Conservation (phyloP, 768 basidiomycete species). For the Pleurotus eryngii region DNA sequence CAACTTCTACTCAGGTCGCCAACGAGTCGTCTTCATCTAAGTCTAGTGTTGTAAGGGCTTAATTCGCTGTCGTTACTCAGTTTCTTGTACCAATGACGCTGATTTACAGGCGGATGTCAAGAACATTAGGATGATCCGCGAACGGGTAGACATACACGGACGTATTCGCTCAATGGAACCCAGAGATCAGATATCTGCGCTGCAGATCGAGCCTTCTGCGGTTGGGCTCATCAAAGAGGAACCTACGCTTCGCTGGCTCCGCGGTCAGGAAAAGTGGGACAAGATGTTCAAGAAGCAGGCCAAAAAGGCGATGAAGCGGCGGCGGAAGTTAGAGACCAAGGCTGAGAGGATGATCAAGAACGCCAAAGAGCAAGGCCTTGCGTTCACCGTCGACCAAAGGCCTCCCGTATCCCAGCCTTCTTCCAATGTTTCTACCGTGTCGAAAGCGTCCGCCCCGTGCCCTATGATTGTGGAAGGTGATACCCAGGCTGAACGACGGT, state of each 20-base stretch:
- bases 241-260: slow-evolving; percentile 63
- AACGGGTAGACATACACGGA: slow-evolving; percentile 67
- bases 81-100: too few species aligned
- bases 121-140: slow-evolving; percentile 56
- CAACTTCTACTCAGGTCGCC: too few species aligned
- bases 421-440: neutral
- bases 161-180: slow-evolving; percentile 62
- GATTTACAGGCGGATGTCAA: slow-evolving; percentile 19
- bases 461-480: slow-evolving; percentile 15
- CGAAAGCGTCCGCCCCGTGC: neutral
- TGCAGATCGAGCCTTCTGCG: slow-evolving; percentile 49
- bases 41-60: too few species aligned
- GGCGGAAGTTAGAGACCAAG: slow-evolving; percentile 42
- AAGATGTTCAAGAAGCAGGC: slow-evolving; percentile 41
- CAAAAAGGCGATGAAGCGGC: slow-evolving; percentile 37
- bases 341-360: slow-evolving; percentile 40
- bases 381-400: slow-evolving; percentile 16
- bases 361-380: slow-evolving; percentile 45
- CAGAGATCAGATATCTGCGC: slow-evolving; percentile 45
- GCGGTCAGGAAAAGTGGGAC: slow-evolving; percentile 63
- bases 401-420: neutral
- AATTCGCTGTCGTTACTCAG: too few species aligned
- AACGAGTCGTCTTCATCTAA: too few species aligned
- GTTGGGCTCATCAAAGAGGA: slow-evolving; percentile 75
- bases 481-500: slow-evolving; percentile 39